Conservation (phyloP, 1,139 yeast genomes). For the Meyerozyma smithsonii region DNA sequence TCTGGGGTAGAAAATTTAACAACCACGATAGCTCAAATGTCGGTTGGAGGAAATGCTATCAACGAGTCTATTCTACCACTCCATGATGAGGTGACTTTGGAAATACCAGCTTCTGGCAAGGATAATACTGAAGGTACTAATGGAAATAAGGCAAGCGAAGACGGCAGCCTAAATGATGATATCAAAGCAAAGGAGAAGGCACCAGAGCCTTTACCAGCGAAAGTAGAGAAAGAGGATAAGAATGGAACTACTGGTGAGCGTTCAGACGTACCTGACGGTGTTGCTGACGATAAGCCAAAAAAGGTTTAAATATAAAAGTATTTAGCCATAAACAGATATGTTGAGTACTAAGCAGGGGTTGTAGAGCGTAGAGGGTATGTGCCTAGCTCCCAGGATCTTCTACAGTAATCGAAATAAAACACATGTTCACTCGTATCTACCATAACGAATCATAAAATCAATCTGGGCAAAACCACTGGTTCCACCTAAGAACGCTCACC, state of each 20-base stretch:
- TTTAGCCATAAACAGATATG: not conserved
- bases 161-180: not conserved
- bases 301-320: not conserved
- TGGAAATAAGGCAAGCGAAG: not conserved
- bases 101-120: not conserved
- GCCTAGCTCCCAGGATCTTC: too few relatives aligned
- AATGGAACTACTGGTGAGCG: not conserved
- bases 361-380: too few relatives aligned
- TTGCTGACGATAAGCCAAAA: not conserved
- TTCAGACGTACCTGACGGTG: not conserved
- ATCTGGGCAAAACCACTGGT: slow-evolving; percentile 1
- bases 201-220: too few relatives aligned
- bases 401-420: not conserved
- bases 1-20: not conserved
- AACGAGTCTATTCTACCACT: not conserved
- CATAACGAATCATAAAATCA: not conserved
- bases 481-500: slow-evolving; percentile 42
- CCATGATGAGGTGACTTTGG: not conserved
- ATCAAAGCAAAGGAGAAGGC: not conserved
- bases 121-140: not conserved
- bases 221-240: not conserved
- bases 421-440: not conserved
- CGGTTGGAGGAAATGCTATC: not conserved
- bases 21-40: not conserved
- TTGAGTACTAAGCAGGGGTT: not conserved